These are phyloP conservation scores for Psilocybe sp. DNA, from an alignment of 768 basidiomycete genomes.

Conservation along the genomic window DNA sequence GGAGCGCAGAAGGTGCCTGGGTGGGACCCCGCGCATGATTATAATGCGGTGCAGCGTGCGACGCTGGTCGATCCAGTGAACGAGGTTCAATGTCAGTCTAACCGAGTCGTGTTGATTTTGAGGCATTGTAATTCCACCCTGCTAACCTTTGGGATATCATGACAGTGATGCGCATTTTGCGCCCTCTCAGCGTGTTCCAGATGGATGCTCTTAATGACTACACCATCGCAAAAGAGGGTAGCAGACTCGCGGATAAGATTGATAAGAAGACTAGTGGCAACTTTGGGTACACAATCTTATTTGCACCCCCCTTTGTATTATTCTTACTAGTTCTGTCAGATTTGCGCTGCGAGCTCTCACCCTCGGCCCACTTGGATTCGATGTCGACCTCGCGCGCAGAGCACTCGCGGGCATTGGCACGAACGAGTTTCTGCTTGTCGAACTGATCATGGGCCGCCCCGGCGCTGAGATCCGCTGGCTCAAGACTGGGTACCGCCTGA, in stretches of 20 bases:
- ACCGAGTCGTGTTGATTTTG: constrained; percentile 1
- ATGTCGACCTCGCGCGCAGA: constrained; percentile 31
- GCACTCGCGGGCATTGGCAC: constrained; percentile 32
- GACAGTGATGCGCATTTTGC: constrained; percentile 29
- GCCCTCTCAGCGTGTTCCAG: constrained; percentile 30
- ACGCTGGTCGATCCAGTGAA: constrained; percentile 27
- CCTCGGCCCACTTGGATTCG: constrained; percentile 37
- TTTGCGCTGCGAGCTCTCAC: constrained; percentile 30
- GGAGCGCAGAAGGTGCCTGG: constrained; percentile 26
- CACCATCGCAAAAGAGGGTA: constrained; percentile 26
- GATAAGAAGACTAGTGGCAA: constrained; percentile 25
- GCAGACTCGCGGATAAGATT: constrained; percentile 25
- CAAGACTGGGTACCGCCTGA: constrained; percentile 26
- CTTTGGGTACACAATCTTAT: constrained; percentile 27
- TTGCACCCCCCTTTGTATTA: neutral
- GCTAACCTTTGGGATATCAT: neutral
- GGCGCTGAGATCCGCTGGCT: constrained; percentile 32
- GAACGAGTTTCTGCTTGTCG: constrained; percentile 34
- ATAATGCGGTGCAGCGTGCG: constrained; percentile 27
- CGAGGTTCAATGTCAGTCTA: constrained; percentile 28
- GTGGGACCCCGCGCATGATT: constrained; percentile 30
- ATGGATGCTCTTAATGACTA: constrained; percentile 35
- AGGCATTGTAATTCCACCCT: neutral
- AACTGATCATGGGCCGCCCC: constrained; percentile 37
- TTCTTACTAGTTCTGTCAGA: constrained; percentile 8